These are phyloP conservation scores for Geranomyces variabilis DNA, from an alignment of 192 early-diverging fungal genomes.

Conservation along the genomic window DNA sequence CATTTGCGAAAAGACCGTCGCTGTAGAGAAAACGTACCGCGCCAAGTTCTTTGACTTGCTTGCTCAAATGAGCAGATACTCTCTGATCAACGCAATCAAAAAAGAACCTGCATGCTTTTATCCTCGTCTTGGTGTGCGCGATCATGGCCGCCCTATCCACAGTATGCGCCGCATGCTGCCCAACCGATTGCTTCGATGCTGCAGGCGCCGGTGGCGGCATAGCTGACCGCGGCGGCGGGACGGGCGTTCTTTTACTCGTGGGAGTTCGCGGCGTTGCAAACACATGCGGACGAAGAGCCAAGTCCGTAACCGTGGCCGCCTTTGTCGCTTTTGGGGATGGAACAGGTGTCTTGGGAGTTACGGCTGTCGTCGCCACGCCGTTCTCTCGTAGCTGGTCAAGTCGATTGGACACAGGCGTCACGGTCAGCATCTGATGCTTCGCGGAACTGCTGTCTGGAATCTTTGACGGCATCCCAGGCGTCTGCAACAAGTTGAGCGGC, in stretches of 20 bases:
- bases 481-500: neutral
- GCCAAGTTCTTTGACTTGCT: constrained; percentile 28
- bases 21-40: neutral
- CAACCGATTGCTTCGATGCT: neutral
- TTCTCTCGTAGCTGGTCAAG: neutral
- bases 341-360: too few species aligned
- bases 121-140: constrained; percentile 5
- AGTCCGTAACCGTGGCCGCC: neutral
- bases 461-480: too few species aligned
- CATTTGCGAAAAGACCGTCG: too few species aligned
- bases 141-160: neutral
- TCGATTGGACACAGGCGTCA: neutral
- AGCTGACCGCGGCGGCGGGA: neutral
- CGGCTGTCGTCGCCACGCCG: neutral
- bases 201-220: neutral
- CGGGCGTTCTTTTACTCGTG: constrained; percentile 2
- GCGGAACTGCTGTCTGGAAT: too few species aligned
- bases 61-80: neutral
- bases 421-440: neutral
- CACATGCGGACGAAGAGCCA: neutral
- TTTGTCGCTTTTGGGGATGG: neutral
- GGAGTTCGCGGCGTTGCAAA: constrained; percentile 25
- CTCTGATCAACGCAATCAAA: constrained; percentile 19
- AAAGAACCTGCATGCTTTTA: constrained; percentile 26
- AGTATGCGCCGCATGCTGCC: neutral